These are phyloP conservation scores for Plenodomus tracheiphilus DNA, from an alignment of 2,329 filamentous ascomycete species.

Conservation along the genomic window DNA sequence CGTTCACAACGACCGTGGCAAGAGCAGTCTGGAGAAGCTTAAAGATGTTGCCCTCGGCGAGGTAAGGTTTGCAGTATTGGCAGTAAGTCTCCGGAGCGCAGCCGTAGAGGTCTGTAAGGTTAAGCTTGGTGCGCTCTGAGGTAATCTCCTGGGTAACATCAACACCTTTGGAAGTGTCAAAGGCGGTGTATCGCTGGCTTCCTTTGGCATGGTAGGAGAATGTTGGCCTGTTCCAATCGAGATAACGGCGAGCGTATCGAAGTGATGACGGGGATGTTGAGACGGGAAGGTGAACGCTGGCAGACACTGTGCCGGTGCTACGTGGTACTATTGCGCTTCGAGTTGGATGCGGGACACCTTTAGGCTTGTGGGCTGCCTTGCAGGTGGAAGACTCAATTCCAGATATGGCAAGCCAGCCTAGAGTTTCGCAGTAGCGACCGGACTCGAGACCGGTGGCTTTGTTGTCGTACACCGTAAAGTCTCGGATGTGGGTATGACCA, in stretches of 20 bases:
- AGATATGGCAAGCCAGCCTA: constrained; percentile 68
- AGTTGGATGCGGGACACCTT: constrained; percentile 50
- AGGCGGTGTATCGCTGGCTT: constrained; percentile 49
- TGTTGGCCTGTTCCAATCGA: constrained; percentile 70
- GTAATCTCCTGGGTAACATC: constrained; percentile 56
- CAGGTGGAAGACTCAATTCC: constrained; percentile 58
- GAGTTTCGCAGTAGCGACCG: constrained; percentile 68
- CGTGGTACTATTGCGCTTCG: constrained; percentile 35
- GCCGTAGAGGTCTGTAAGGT: constrained; percentile 61
- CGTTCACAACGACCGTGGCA: constrained; percentile 56
- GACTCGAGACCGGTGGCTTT: constrained; percentile 65
- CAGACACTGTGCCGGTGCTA: constrained; percentile 31
- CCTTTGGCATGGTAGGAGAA: constrained; percentile 66
- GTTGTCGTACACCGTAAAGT: constrained; percentile 67
- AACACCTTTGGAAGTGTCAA: constrained; percentile 56
- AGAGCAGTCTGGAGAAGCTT: constrained; percentile 57
- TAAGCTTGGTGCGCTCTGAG: constrained; percentile 55
- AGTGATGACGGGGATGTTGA: constrained; percentile 39
- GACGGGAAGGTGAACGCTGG: constrained; percentile 37
- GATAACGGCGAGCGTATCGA: constrained; percentile 63
- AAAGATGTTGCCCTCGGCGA: constrained; percentile 59
- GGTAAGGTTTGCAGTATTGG: constrained; percentile 58
- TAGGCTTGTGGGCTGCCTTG: constrained; percentile 44
- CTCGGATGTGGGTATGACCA: constrained; percentile 66
- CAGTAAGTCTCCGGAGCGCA: constrained; percentile 66